A percentile compares a stretch with the other conserved stretches of the same genome.
phyloP scores from a whole-genome alignment of 257 asterid species.

The Solanum ahanhuiri region DNA sequence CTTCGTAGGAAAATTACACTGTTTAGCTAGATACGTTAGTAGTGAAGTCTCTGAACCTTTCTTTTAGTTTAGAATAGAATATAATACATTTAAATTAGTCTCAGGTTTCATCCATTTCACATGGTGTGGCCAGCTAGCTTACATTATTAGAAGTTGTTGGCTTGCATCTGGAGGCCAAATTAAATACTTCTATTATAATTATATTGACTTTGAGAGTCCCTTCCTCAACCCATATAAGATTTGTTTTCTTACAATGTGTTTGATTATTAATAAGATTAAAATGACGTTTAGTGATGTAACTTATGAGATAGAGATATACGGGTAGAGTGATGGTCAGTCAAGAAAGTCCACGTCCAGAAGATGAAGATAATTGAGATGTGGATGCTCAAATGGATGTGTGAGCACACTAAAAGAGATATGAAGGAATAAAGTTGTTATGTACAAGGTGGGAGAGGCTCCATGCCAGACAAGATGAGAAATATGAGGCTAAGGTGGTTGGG shows the following conservation, averaged over 20 bases:
- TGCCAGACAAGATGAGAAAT: neutral
- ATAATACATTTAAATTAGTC: neutral
- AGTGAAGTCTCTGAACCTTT: neutral
- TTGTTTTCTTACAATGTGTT: neutral
- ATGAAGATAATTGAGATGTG: neutral
- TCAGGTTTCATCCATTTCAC: neutral
- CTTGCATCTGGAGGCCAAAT: neutral
- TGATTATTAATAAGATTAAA: too few species aligned
- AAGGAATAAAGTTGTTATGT: neutral
- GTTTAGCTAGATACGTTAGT: neutral
- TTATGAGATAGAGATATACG: neutral
- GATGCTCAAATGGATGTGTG: neutral
- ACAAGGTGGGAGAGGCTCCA: neutral
- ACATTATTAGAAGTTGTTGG: neutral
- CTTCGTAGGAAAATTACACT: neutral
- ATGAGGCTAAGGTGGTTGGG: neutral
- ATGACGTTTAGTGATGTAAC: neutral
- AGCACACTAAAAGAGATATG: neutral
- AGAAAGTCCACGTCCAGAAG: neutral
- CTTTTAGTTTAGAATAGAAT: neutral
- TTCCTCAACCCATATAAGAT: neutral
- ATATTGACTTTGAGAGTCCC: neutral
- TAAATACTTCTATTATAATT: neutral
- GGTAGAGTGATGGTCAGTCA: neutral
- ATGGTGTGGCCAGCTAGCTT: neutral